Evolutionary conservation across 768 basidiomycete genomes (phyloP), one percentile per base, ranked within the genome.

Genomic region (Phaeolepiota aurea): DNA sequence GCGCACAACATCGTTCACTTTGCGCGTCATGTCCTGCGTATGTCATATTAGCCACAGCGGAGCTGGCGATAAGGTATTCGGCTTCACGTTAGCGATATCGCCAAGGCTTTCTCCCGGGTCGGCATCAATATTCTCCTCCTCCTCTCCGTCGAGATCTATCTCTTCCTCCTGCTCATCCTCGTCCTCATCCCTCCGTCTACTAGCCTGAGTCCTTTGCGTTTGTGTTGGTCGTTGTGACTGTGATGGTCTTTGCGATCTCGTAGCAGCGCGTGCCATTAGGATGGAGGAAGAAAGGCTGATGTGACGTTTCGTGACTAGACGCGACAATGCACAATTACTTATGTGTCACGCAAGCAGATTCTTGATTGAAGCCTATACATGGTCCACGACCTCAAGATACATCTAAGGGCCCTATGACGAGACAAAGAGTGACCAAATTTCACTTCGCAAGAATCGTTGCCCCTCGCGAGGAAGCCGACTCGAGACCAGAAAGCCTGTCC

Each of bases 1-100:
- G 13, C 90, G 75, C 7, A 85, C 86, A 21, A 94, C 71, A 38
- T 81, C 77, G 37, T 73, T 68, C 0, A 84, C 84, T 55, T 76
- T 79, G 38, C 75, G 70, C n/a, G 68, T 63, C 16, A 79, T 51
- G 14, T 82, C 77, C 87, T 92, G 18, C 19, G 18, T 13, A 43
- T 12, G 20, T 18, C 12, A 23, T 4, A 35, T 13, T 30, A 32
- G 20, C 20, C n/a, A n/a, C n/a, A n/a, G n/a, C n/a, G n/a, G n/a
- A n/a, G n/a, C 40, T 3, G 9, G 12, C 35, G 19, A 15, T 20
- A 15, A 5, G 37, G 30, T 20, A 32, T 18, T 32, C n/a, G 13
- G 4, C 35, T 4, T 32, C 12, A 49, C 42, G 37, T 54, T 50
- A 4, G 48, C 57, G 11, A 46, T 52, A 10, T 48, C 46, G 32